Evolutionary conservation across 2,329 filamentous ascomycete species (phyloP), one percentile per base, ranked within the genome.

Genomic region (Penicillium digitatum): DNA sequence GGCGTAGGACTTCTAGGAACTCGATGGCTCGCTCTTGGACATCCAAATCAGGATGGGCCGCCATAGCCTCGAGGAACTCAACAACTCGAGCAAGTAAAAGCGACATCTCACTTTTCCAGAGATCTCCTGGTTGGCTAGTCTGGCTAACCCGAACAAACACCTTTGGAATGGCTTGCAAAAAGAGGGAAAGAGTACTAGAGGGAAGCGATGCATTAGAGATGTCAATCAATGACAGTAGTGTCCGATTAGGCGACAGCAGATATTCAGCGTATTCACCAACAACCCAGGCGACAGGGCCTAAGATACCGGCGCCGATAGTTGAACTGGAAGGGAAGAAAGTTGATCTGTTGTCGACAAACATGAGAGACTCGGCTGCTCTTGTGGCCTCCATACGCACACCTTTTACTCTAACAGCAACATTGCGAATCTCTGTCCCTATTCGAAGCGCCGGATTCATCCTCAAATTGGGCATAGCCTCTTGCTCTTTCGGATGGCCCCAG

Each of bases 11-110:
- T 69, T 99, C 94, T 0, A 91, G 82, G 64, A 96, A 95, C 69
- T 96, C 92, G 1, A 96, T 92, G 3, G 92, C 88, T 54, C 94
- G 85, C 72, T 97, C 94, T 74, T 99, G 94, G 3, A 99, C 91
- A 69, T 99, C 94, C 1, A 99, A 80, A 65, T 86, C 90, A 0
- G 93, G 92, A 70, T 97, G 90, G 38, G 87, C 80, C 0, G 86
- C 85, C 16, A 97, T 74, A 0, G 86, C 83, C 65, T 97, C 92
- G 22, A 96, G 77, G 45, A 89, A 87, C 69, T 94, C 84, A 20
- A 95, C 83, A 7, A 96, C 85, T 2, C 91, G 85, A 27, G 89
- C 88, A 74, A 95, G 85, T 24, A 95, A 78, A 3, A 97, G 81
- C 9, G 87, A 85, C 32, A 88, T 84, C 59, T 85, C 85, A 0